A percentile compares a stretch with the other conserved stretches of the same genome.
Conservation (phyloP, 139 green algal genomes). For the Eudorina sp. region DNA sequence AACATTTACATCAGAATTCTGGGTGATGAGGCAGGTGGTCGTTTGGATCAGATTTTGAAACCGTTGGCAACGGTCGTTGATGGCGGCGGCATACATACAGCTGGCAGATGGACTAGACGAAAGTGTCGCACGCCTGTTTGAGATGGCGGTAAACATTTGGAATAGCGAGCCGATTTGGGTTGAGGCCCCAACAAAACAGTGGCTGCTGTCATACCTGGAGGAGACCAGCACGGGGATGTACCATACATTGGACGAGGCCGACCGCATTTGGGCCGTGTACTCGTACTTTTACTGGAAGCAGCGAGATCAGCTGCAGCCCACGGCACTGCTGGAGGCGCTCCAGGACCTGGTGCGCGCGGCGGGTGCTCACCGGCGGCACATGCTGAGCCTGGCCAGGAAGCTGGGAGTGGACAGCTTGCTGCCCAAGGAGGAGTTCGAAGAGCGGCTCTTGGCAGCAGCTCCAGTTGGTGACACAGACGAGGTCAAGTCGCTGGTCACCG, state of each 20-base stretch:
- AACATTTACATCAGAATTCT: constrained; percentile 36
- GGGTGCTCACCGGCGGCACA: not conserved
- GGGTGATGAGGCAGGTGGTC: not conserved
- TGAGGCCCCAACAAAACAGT: constrained; percentile 1
- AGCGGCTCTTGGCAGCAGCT: not conserved
- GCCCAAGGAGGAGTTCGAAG: not conserved
- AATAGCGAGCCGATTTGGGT: not conserved
- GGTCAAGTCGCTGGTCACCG: not conserved
- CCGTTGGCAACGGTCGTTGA: not conserved
- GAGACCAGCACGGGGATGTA: constrained; percentile 11
- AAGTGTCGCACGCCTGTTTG: constrained; percentile 2
- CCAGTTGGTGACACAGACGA: not conserved
- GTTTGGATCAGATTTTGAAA: not conserved
- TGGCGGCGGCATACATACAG: not conserved
- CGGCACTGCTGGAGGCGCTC: constrained; percentile 8
- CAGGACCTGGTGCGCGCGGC: constrained; percentile 4
- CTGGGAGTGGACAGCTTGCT: not conserved
- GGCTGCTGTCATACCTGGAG: constrained; percentile 18
- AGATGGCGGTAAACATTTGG: constrained; percentile 5
- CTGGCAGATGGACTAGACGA: constrained; percentile 8
- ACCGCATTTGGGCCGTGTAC: constrained; percentile 28
- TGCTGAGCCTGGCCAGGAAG: not conserved
- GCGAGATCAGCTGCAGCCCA: not conserved
- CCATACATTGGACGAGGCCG: constrained; percentile 3
- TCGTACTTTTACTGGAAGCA: constrained; percentile 31